A percentile compares a stretch with the other conserved stretches of the same genome.
phyloP scores from a whole-genome alignment of 1,284 basidiomycete genomes.

The Melampsora larici-populina region DNA sequence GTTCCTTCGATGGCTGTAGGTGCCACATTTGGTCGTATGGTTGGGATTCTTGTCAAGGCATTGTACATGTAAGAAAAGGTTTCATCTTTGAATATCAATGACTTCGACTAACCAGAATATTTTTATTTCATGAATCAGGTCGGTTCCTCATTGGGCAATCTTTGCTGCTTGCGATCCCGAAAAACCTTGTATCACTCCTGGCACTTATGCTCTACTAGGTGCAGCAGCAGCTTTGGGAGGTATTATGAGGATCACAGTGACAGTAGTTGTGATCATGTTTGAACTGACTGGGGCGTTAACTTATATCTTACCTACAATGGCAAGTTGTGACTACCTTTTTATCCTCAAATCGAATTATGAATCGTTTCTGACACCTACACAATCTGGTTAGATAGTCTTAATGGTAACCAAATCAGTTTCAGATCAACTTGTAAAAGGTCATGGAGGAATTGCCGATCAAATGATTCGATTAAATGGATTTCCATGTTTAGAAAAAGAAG shows the following conservation, averaged over 20 bases:
- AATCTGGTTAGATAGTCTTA: conserved; percentile 71
- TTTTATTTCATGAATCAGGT: conserved; percentile 57
- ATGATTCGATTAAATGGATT: conserved; percentile 96
- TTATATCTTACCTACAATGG: conserved; percentile 98
- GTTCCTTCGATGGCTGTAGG: conserved; percentile 97
- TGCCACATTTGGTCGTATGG: conserved; percentile 90
- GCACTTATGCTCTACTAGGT: conserved; percentile 92
- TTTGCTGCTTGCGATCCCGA: conserved; percentile 88
- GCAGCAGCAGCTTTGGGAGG: conserved; percentile 94
- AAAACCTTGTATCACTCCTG: conserved; percentile 93
- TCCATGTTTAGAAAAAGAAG: conserved; percentile 84
- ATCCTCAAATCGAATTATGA: conserved; percentile 9
- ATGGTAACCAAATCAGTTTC: conserved; percentile 95
- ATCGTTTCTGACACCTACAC: too few species aligned
- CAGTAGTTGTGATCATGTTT: conserved; percentile 99
- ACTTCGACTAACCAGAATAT: conserved; percentile 2
- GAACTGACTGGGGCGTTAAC: conserved; percentile 97
- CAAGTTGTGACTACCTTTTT: conserved; percentile 53
- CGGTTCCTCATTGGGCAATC: conserved; percentile 75
- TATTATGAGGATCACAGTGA: conserved; percentile 93
- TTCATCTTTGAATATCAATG: conserved; percentile 18
- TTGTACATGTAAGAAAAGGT: conserved; percentile 66
- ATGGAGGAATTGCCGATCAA: conserved; percentile 91
- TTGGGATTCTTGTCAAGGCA: conserved; percentile 91
- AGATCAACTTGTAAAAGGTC: conserved; percentile 74